These are phyloP conservation scores for Erigeron canadensis DNA, from an alignment of 129 eudicot genomes.

Conservation along the genomic window DNA sequence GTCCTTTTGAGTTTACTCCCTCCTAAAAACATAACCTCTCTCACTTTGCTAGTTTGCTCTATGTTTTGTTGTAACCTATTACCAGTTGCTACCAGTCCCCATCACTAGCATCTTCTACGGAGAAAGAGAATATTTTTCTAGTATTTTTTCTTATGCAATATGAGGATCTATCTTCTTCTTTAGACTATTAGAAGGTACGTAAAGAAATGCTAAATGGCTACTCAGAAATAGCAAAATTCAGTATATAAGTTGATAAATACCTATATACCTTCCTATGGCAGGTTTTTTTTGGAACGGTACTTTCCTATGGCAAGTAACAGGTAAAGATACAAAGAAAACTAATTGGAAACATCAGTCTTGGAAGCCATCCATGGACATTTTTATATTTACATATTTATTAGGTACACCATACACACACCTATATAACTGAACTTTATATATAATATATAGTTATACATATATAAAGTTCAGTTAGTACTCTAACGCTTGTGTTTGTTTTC, in stretches of 20 bases:
- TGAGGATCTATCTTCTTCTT: not conserved
- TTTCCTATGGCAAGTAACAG: not conserved
- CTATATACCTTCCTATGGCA: not conserved
- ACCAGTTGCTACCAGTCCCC: not conserved
- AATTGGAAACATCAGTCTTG: not conserved
- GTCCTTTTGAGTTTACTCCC: not conserved
- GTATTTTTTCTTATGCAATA: not conserved
- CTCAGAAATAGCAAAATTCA: not conserved
- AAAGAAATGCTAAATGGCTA: not conserved
- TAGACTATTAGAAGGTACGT: not conserved
- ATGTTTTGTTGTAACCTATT: not conserved
- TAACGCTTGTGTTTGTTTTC: not conserved
- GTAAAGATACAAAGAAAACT: not conserved
- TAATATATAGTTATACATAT: not conserved
- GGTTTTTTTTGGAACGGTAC: too few species aligned
- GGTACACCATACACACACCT: too few species aligned
- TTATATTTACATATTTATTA: not conserved
- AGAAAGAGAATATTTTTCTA: not conserved
- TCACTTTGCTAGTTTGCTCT: not conserved
- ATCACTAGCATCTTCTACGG: not conserved
- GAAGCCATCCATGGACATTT: not conserved
- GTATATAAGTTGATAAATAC: conserved; percentile 3
- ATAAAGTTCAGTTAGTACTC: not conserved
- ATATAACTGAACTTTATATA: too few species aligned
- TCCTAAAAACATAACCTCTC: not conserved